A percentile compares a stretch with the other conserved stretches of the same genome.
phyloP scores from a whole-genome alignment of 2,329 filamentous ascomycete genomes.

The Pseudopithomyces maydicus region DNA sequence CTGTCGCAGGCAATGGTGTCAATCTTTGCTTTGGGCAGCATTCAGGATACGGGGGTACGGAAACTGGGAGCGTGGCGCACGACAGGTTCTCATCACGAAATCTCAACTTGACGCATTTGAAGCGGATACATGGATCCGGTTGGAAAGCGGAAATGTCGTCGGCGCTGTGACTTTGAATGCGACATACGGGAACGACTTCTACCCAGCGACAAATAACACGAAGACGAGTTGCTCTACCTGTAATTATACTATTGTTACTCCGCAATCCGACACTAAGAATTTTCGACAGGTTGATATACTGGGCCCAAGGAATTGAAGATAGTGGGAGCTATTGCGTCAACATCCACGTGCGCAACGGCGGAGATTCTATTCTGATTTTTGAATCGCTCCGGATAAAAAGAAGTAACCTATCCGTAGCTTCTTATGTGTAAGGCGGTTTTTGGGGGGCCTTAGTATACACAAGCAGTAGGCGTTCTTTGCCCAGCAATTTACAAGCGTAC shows the following conservation, averaged over 20 bases:
- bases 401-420: too few species aligned
- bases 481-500: not conserved
- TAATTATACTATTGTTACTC: conserved; percentile 9
- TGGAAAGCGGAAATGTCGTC: conserved; percentile 59
- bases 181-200: conserved; percentile 62
- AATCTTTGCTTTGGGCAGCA: conserved; percentile 65
- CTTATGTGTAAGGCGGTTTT: too few species aligned
- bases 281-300: conserved; percentile 1
- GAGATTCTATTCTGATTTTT: too few species aligned
- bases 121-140: conserved; percentile 62
- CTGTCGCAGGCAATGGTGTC: conserved; percentile 47
- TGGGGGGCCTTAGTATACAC: too few species aligned
- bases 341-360: too few species aligned
- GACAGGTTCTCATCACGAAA: conserved; percentile 57
- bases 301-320: not conserved
- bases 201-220: conserved; percentile 40
- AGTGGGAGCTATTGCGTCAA: not conserved
- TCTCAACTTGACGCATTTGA: conserved; percentile 44
- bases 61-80: conserved; percentile 62
- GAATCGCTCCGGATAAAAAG: too few species aligned
- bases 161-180: conserved; percentile 60
- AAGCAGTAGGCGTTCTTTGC: too few species aligned
- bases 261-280: conserved; percentile 2
- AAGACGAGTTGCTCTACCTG: conserved; percentile 8
- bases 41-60: conserved; percentile 73